Evolutionary conservation across 2,329 filamentous ascomycete genomes (phyloP).

Genomic region (Bimuria novae-zelandiae): DNA sequence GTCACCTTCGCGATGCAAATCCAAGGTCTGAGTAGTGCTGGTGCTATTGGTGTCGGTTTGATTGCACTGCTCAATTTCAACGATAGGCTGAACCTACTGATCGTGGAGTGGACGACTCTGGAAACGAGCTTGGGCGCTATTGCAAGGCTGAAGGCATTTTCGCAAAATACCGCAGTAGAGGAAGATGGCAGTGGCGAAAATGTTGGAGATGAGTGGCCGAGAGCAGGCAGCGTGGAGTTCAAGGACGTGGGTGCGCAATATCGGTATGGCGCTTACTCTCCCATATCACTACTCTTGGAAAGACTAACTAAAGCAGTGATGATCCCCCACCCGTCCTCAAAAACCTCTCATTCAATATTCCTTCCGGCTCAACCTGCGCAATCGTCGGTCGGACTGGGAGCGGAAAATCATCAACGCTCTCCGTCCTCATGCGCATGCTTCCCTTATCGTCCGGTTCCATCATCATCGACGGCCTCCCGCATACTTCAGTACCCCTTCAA

Average conservation of each 20-base stretch:
- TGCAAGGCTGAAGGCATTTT: conserved; percentile 56
- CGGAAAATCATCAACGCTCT: conserved; percentile 44
- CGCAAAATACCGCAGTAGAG: conserved; percentile 43
- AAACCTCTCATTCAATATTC: conserved; percentile 50
- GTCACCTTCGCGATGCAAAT: conserved; percentile 41
- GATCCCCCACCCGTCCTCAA: conserved; percentile 47
- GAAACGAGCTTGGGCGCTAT: conserved; percentile 63
- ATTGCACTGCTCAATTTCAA: conserved; percentile 50
- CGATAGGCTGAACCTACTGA: conserved; percentile 50
- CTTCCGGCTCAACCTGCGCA: conserved; percentile 50
- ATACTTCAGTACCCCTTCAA: conserved; percentile 45
- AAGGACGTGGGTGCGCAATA: conserved; percentile 34
- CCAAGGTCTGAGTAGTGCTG: conserved; percentile 56
- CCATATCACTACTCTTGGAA: too few species aligned
- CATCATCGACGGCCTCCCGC: conserved; percentile 52
- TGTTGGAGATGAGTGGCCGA: conserved; percentile 46
- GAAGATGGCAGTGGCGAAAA: conserved; percentile 55
- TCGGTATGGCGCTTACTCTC: too few species aligned
- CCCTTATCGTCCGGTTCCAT: conserved; percentile 42
- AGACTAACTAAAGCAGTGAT: background rate
- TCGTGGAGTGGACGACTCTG: conserved; percentile 61
- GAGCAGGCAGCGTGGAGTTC: conserved; percentile 44
- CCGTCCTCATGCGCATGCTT: conserved; percentile 51
- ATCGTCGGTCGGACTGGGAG: conserved; percentile 57
- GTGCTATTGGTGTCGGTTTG: conserved; percentile 57